Percentiles rank a stretch among this genome's conserved stretches.
phyloP scores from a whole-genome alignment of 2,329 filamentous ascomycete genomes.

The Pestalotiopsis sp. region DNA sequence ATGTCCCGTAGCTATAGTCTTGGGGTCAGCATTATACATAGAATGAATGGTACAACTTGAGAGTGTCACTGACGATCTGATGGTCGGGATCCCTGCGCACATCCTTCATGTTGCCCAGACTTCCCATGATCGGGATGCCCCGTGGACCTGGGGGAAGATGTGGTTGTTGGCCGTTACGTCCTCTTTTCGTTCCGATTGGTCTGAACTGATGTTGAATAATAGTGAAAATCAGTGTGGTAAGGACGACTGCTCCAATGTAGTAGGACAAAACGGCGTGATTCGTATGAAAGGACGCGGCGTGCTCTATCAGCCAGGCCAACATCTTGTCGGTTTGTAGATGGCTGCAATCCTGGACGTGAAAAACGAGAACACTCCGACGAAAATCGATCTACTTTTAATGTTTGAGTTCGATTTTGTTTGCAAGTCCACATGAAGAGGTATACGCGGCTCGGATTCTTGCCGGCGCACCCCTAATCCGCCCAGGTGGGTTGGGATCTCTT shows the following conservation, averaged over 20 bases:
- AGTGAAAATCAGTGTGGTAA: background rate
- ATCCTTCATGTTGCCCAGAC: background rate
- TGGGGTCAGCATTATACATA: background rate
- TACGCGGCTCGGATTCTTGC: too few relatives aligned
- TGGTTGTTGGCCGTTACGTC: background rate
- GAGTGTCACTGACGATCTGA: background rate
- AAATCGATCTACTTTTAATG: background rate
- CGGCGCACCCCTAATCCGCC: too few relatives aligned
- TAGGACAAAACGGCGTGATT: background rate
- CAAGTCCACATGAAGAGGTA: too few relatives aligned
- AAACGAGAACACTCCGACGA: background rate
- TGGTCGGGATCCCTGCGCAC: background rate
- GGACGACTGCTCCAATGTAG: background rate
- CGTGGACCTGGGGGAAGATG: background rate
- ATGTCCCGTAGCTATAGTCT: background rate
- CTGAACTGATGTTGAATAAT: background rate
- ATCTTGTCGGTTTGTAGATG: background rate
- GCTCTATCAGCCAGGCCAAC: background rate
- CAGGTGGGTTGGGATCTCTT: too few relatives aligned
- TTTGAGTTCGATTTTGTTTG: background rate
- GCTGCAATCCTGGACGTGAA: background rate
- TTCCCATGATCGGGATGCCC: background rate
- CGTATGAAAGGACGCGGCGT: background rate
- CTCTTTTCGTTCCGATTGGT: background rate
- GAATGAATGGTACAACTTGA: background rate